Conservation (phyloP, 768 basidiomycete species). For the Sistotremastrum niveocremeum region DNA sequence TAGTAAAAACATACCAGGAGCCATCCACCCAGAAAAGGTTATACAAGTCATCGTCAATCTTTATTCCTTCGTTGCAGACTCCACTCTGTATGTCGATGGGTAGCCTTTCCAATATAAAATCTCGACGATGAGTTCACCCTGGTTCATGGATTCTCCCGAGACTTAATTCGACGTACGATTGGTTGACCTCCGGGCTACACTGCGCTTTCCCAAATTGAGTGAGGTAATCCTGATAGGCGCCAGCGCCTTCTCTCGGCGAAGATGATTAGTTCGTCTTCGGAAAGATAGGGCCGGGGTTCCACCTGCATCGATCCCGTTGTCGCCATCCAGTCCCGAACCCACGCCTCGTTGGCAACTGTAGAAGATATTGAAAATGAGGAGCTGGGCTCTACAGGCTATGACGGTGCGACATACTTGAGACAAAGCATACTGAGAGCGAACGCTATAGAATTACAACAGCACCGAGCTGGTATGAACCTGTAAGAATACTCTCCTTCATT, state of each 20-base stretch:
- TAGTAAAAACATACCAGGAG: slow-evolving; percentile 7
- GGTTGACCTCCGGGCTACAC: slow-evolving; percentile 12
- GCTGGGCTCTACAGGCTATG: too few species aligned
- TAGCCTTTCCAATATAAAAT: neutral
- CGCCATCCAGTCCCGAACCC: neutral
- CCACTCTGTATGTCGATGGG: slow-evolving; percentile 10
- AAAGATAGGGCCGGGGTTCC: too few species aligned
- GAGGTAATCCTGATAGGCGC: slow-evolving; percentile 4
- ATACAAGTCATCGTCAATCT: slow-evolving; percentile 11
- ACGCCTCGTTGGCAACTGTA: slow-evolving; percentile 13
- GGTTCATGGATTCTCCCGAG: neutral
- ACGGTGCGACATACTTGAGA: slow-evolving; percentile 10
- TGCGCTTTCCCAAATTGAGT: slow-evolving; percentile 4
- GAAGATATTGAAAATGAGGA: too few species aligned
- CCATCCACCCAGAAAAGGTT: slow-evolving; percentile 10
- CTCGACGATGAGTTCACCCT: neutral
- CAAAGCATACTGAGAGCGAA: slow-evolving; percentile 17
- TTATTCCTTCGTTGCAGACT: slow-evolving; percentile 11
- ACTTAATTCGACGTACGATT: slow-evolving; percentile 6
- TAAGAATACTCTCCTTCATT: neutral
- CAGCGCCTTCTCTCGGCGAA: neutral
- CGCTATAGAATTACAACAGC: slow-evolving; percentile 17
- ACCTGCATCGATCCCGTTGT: slow-evolving; percentile 8
- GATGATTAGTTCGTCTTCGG: neutral
- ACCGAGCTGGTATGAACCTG: slow-evolving; percentile 7